These are phyloP conservation scores for Melocanna baccifera DNA, from an alignment of 176 grass and related monocot genomes.

Conservation along the genomic window DNA sequence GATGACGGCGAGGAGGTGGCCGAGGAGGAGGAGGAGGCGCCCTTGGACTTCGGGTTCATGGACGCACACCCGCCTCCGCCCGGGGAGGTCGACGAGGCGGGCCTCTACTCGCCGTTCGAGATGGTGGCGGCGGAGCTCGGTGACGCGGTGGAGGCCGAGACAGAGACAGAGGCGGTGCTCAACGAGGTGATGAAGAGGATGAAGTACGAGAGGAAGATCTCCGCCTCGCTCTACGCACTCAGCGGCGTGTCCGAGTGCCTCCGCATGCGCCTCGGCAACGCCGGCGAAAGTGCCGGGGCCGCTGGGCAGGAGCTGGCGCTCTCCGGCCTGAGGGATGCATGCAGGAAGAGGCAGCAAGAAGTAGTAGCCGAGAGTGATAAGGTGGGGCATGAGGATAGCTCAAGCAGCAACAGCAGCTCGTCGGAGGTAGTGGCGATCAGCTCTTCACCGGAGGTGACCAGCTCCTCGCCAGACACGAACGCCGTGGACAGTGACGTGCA, in stretches of 20 bases:
- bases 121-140: constrained; percentile 12
- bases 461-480: constrained; percentile 10
- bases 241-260: constrained; percentile 66
- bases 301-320: not conserved
- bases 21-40: constrained; percentile 34
- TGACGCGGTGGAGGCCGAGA: not conserved
- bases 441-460: not conserved
- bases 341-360: constrained; percentile 21
- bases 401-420: constrained; percentile 24
- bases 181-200: constrained; percentile 55
- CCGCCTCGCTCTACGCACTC: constrained; percentile 57
- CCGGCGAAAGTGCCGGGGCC: not conserved
- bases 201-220: constrained; percentile 60
- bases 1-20: constrained; percentile 6
- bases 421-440: not conserved
- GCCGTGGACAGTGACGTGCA: constrained; percentile 28
- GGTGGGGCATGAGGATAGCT: constrained; percentile 25
- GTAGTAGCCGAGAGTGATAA: not conserved
- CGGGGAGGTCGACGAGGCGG: not conserved
- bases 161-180: not conserved
- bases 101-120: constrained; percentile 46
- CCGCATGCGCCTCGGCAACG: constrained; percentile 29
- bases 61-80: not conserved
- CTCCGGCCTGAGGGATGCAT: constrained; percentile 33
- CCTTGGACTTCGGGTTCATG: constrained; percentile 38